Evolutionary conservation across 2,329 filamentous ascomycete species (phyloP).

Genomic region (Fusarium sarcochroum): DNA sequence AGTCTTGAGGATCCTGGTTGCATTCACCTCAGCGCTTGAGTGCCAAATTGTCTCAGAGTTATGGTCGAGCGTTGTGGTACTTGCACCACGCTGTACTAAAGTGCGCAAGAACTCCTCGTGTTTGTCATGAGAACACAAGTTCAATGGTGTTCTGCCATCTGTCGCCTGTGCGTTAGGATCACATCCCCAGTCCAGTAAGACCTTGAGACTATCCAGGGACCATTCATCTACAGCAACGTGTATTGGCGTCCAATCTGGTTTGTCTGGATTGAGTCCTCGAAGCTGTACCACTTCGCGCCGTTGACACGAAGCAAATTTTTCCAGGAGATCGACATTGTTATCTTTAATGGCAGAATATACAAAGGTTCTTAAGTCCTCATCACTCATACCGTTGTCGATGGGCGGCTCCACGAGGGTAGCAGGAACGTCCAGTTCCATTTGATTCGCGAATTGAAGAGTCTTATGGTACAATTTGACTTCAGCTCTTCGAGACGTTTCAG

Average conservation of each 20-base stretch:
- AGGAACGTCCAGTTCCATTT: background rate
- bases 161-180: background rate
- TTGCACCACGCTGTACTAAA: background rate
- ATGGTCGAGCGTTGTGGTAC: background rate
- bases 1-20: background rate
- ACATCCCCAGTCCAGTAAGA: background rate
- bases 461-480: background rate
- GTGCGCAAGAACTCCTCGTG: background rate
- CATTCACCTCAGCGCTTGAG: fast-evolving
- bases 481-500: background rate
- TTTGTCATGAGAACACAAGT: background rate
- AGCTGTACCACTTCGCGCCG: too few species aligned
- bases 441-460: background rate
- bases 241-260: background rate
- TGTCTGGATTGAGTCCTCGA: too few species aligned
- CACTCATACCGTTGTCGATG: background rate
- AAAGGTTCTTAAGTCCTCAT: background rate
- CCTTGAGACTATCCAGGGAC: background rate
- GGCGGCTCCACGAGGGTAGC: background rate
- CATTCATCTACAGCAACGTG: background rate
- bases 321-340: background rate
- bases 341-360: background rate
- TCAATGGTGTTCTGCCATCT: background rate
- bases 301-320: too few species aligned
- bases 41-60: background rate